Evolutionary conservation across 129 eudicot species (phyloP).

Genomic region (Arctium minus): DNA sequence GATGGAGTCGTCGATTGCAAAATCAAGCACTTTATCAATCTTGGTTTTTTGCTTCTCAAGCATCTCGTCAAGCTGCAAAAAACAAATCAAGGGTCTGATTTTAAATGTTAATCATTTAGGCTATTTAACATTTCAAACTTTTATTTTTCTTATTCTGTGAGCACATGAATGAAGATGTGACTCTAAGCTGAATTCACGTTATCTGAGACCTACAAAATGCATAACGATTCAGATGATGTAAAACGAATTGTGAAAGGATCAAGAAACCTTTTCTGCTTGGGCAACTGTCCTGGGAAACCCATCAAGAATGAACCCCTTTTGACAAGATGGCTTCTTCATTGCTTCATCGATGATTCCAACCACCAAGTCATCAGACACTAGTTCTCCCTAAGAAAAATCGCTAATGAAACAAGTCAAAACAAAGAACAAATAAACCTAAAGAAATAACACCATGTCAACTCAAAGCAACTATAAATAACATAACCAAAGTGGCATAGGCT

Average conservation of each 20-base stretch:
- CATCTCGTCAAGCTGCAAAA: slow-evolving; percentile 84
- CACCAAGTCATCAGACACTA: slow-evolving; percentile 91
- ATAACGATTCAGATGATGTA: neutral
- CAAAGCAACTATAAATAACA: neutral
- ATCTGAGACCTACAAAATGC: neutral
- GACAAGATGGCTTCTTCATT: slow-evolving; percentile 87
- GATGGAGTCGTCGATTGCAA: slow-evolving; percentile 57
- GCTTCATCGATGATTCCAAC: slow-evolving; percentile 93
- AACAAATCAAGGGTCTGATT: neutral
- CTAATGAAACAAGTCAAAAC: neutral
- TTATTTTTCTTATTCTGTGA: neutral
- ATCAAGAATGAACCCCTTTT: slow-evolving; percentile 89
- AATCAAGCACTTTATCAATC: slow-evolving; percentile 62
- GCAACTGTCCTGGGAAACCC: slow-evolving; percentile 89
- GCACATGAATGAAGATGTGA: neutral
- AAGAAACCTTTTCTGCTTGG: slow-evolving; percentile 75
- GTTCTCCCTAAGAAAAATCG: slow-evolving; percentile 58
- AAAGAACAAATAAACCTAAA: neutral
- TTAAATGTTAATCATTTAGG: neutral
- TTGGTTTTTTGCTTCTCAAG: slow-evolving; percentile 66
- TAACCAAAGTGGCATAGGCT: neutral
- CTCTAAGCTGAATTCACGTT: neutral
- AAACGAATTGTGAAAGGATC: neutral
- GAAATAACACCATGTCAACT: neutral
- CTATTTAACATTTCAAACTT: neutral